Base-by-base conservation (phyloP, 169 alveolate species). In the Plasmodium coatneyi region DNA sequence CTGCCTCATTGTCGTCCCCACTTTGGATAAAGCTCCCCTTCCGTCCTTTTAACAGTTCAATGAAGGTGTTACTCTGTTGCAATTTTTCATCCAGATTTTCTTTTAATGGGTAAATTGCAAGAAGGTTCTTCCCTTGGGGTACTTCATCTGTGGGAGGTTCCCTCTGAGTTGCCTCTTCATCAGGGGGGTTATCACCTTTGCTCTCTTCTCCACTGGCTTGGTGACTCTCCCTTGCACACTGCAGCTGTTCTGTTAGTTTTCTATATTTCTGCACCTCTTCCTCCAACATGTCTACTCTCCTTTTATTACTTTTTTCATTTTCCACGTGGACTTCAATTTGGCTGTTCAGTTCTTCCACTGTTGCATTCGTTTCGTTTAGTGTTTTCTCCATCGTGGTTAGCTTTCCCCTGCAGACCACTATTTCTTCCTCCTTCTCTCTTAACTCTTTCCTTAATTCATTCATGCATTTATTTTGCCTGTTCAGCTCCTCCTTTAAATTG, bases 401-500 rank as follows among this genome's bases (percentile, higher is more conserved):
- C 49, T 83, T 82, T 41, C 72, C 92, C 32, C 41, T 54, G n/a
- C 32, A 9, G 16, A 34, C 22, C 14, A 22, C 9, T 43, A 83
- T 22, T 25, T 81, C 79, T 49, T 41, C 76, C 10, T 10, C 52
- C 70, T 25, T 83, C 28, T 28, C 22, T 19, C 39, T 43, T 25
- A 81, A 14, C 16, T 81, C 89, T 10, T 9, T 3, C 25, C 43
- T 80, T 83, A 83, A 66, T 3, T 83, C 82, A 10, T 34, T 70
- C 19, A 66, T 6, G 10, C 7, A 28, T n/a, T 41, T 60, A 5
- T 49, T 19, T 39, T 70, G 39, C 14, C 46, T 83, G 7, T 6
- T 83, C 22, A 83, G n/a, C 49, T 83, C 71, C 43, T 83, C 92
- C 52, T 83, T 66, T 41, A 83, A 43, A 4, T 70, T 1, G 19